Evolutionary conservation across 2,329 filamentous ascomycete species (phyloP), one percentile per base, ranked within the genome.

Genomic region (Fusarium tuaranense): DNA sequence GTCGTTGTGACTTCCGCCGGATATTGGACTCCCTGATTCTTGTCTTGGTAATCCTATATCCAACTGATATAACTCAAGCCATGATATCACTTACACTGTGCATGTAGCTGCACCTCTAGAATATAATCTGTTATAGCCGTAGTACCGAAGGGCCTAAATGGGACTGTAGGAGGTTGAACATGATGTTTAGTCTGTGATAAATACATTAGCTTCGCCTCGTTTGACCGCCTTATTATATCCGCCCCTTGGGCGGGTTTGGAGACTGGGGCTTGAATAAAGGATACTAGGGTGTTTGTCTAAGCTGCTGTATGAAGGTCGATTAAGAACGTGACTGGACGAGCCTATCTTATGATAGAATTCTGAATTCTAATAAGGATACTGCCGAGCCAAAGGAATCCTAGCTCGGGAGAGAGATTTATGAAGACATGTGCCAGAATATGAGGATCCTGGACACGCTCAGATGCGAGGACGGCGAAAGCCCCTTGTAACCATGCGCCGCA

Each of bases 341-440:
- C 69, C 67, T 41, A 71, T 39, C 20, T 69, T 55, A 67, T 69
- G 34, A 69, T 62, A 12, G 55, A 30, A 14, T 51, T n/a, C 14
- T 68, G 51, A 20, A 68, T 51, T n/a, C 32, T 36, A 46, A 70
- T 41, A 48, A 72, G 59, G 34, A 70, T 58, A 27, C 61, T 65
- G 46, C 70, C 70, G 9, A 72, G 68, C 70, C 67, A 74, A 16
- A 74, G 63, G 57, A 72, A 72, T 32, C 64, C 65, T 34, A 74
- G 41, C 44, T 68, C n/a, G n/a, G 69, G 61, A 38, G 58, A 53
- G 10, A 51, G 63, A 34, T 51, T 53, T 32, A 66, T 67, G 5
- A 70, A 51, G 8, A 70, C 61, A 25, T 63, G 44, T 20, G 61
- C 44, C 8, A 71, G 69, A 46, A 69, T 44, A 22, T 69, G 41